Base-by-base conservation (phyloP, 2,329 filamentous ascomycete species). In the Hymenoscyphus repandus region DNA sequence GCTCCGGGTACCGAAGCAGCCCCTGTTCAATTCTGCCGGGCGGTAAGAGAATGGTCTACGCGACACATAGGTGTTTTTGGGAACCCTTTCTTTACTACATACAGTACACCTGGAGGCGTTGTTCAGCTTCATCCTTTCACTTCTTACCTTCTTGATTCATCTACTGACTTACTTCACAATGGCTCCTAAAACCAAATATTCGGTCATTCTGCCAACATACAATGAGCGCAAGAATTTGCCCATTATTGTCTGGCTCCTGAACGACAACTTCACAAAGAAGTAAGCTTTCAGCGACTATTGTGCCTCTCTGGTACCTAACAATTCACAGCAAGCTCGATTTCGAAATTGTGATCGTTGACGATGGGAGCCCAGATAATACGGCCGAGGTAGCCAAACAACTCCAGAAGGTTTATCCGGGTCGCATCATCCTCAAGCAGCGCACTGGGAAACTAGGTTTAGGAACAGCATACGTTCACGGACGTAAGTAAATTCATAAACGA, bases 191-290 rank as follows among this genome's bases (percentile, higher is more conserved):
- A 78, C 93, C 78, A 95, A 92, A 74, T 99, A 96, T 80, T 96
- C 92, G 61, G 86, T 99, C 68, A 92, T 99, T 68, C 83, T 99
- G 59, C 93, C 93, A 51, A 99, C 93, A 56, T 99, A 96, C 82
- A 97, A 99, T 71, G 93, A 99, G 80, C 89, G 93, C 68, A 85
- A 84, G 71, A 99, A 99, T 74, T 83, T 99, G 61, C 93, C 93
- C 65, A 93, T 99, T 69, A 90, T 97, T 68, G 82, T 86, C 66
- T 97, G 36, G 36, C 36, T 99, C 70, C 80, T 99, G 61, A 88
- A 95, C 74, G 86, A 85, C 70, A 96, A 86, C 57, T 97, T 97
- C 71, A 89, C 85, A 46, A 83, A 95, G 70, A 79, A 87, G 92
- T 96, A 27, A 17, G 33, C 13, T n/a, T 18, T 15, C 17, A 31